These are phyloP conservation scores for Chaetomium globosum DNA, from an alignment of 2,329 filamentous ascomycete species.

Conservation along the genomic window DNA sequence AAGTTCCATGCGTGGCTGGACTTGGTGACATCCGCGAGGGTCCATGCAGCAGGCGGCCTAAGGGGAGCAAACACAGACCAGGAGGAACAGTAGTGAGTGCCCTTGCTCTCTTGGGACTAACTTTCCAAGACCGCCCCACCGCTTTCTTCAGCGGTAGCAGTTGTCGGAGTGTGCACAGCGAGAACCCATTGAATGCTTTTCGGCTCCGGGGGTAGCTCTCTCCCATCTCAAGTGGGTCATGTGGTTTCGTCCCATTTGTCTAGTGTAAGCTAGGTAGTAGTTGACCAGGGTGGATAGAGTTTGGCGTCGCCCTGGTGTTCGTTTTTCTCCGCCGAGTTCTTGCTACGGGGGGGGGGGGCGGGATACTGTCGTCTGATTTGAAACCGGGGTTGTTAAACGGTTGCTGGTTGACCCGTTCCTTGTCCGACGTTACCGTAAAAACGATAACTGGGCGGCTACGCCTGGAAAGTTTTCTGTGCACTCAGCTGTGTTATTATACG, in stretches of 20 bases:
- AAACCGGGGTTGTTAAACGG: neutral
- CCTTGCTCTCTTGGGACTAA: neutral
- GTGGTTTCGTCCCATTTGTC: neutral
- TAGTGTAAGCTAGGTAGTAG: neutral
- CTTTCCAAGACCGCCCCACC: neutral
- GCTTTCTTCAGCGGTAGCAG: neutral
- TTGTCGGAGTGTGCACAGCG: neutral
- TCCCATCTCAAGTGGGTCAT: neutral
- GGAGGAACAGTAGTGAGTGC: neutral
- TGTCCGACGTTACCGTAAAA: neutral
- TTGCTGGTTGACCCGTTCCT: neutral
- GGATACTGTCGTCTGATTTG: neutral
- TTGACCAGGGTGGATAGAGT: neutral
- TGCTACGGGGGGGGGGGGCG: neutral
- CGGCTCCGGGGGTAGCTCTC: neutral
- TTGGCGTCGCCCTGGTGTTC: neutral
- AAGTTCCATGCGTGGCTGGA: neutral
- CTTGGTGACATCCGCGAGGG: slow-evolving; percentile 4
- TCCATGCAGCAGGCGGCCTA: neutral
- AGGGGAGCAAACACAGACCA: neutral
- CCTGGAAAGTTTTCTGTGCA: neutral
- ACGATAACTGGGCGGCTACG: neutral
- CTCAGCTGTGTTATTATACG: neutral
- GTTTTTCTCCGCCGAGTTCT: neutral
- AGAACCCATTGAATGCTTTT: neutral